Conservation (phyloP, 1,139 yeast genomes). For the Suhomyces maxii region DNA sequence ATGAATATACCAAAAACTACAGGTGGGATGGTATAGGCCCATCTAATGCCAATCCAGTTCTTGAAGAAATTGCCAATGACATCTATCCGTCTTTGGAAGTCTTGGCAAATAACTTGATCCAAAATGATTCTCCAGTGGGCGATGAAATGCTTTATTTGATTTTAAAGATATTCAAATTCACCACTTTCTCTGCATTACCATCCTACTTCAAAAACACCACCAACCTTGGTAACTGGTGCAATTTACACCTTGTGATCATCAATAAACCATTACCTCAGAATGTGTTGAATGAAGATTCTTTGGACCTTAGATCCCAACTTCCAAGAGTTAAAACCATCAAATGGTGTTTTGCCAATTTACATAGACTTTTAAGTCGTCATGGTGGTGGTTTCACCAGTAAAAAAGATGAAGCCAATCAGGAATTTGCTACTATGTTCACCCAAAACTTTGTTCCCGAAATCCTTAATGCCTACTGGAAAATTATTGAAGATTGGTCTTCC, state of each 20-base stretch:
- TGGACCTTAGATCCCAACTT: conserved; percentile 35
- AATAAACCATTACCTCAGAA: conserved; percentile 42
- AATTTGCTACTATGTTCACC: conserved; percentile 49
- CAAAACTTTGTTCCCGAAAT: conserved; percentile 61
- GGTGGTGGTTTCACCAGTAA: conserved; percentile 49
- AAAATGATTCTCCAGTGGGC: conserved; percentile 28
- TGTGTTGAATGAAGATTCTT: conserved; percentile 37
- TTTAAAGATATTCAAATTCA: conserved; percentile 64
- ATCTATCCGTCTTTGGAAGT: conserved; percentile 59
- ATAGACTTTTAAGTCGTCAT: conserved; percentile 57
- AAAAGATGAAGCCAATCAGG: conserved; percentile 33
- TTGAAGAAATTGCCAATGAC: conserved; percentile 47
- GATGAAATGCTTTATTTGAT: conserved; percentile 63
- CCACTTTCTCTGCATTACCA: conserved; percentile 59
- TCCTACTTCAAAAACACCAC: conserved; percentile 52
- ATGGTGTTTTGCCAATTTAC: conserved; percentile 73
- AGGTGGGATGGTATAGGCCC: conserved; percentile 53
- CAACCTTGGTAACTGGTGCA: conserved; percentile 65
- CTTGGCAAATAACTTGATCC: conserved; percentile 43
- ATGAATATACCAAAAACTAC: conserved; percentile 57
- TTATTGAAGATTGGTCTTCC: conserved; percentile 61
- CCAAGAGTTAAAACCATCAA: conserved; percentile 63
- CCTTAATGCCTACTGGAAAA: conserved; percentile 56
- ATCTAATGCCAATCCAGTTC: conserved; percentile 44
- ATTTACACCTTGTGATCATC: conserved; percentile 54